Conservation (phyloP, 2,329 filamentous ascomycete genomes). For the Aspergillus novoparasiticus region DNA sequence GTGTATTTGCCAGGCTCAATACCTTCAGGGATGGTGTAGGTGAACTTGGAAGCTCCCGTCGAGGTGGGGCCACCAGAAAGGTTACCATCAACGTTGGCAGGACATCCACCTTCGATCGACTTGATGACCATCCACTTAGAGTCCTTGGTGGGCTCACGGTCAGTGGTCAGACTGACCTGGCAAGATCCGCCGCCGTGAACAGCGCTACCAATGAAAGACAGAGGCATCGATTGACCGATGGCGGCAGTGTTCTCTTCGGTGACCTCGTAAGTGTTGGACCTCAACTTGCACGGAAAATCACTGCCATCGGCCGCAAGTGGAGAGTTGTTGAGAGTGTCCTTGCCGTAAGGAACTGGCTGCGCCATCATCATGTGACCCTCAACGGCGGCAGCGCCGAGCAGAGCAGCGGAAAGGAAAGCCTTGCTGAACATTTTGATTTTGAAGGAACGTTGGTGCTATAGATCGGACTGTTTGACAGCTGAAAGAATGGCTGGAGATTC, state of each 20-base stretch:
- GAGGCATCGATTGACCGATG: constrained; percentile 62
- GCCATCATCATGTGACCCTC: constrained; percentile 77
- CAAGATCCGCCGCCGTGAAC: constrained; percentile 91
- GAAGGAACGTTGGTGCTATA: constrained; percentile 13
- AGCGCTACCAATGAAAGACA: constrained; percentile 71
- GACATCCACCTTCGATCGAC: constrained; percentile 84
- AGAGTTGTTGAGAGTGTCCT: constrained; percentile 57
- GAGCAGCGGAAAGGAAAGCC: constrained; percentile 41
- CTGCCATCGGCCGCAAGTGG: constrained; percentile 64
- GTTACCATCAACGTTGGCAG: constrained; percentile 64
- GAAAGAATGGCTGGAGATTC: constrained; percentile 23
- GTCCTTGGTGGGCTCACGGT: constrained; percentile 65
- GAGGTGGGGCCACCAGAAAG: constrained; percentile 51
- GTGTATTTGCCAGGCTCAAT: constrained; percentile 76
- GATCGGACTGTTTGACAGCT: constrained; percentile 22
- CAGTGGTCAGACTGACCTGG: constrained; percentile 83
- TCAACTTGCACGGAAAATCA: constrained; percentile 82
- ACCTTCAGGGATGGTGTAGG: constrained; percentile 70
- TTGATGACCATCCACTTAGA: constrained; percentile 87
- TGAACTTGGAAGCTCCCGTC: constrained; percentile 59
- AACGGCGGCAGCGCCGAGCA: constrained; percentile 58
- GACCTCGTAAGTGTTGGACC: constrained; percentile 43
- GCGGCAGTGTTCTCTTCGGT: constrained; percentile 61
- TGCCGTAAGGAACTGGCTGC: constrained; percentile 65
- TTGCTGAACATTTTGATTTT: constrained; percentile 34